These are phyloP conservation scores for Aureobasidium zeae DNA, from an alignment of 2,329 filamentous ascomycete species.

Conservation along the genomic window DNA sequence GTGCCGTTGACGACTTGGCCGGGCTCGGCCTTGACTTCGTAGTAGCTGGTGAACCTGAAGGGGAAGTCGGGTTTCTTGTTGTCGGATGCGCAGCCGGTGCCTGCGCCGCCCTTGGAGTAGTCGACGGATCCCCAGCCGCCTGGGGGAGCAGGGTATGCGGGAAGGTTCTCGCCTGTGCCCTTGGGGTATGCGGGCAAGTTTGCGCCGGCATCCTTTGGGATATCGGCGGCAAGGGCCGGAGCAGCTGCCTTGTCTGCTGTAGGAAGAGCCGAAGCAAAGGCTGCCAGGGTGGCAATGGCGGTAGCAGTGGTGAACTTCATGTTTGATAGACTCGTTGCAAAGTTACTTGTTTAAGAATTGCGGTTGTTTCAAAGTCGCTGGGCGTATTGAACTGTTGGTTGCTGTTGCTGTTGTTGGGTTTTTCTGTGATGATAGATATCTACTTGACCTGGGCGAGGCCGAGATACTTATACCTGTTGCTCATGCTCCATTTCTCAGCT, in stretches of 20 bases:
- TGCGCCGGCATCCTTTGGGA: slow-evolving; percentile 12
- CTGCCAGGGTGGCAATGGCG: slow-evolving; percentile 14
- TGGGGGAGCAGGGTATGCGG: slow-evolving; percentile 6
- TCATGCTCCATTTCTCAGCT: too few species aligned
- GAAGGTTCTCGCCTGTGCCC: slow-evolving; percentile 14
- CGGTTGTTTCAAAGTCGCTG: not conserved
- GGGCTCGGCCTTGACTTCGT: slow-evolving; percentile 40
- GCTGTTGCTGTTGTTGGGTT: not conserved
- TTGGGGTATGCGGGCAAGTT: slow-evolving; percentile 10
- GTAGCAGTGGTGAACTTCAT: slow-evolving; percentile 17
- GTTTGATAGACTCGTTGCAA: not conserved
- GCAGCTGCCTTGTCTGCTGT: not conserved
- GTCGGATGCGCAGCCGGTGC: not conserved
- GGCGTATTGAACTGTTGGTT: slow-evolving; percentile 1
- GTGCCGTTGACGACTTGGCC: slow-evolving; percentile 37
- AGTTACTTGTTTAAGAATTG: not conserved
- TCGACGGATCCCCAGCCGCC: slow-evolving; percentile 13
- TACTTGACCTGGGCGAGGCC: not conserved
- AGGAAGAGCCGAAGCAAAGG: slow-evolving; percentile 10
- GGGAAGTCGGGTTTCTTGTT: slow-evolving; percentile 8
- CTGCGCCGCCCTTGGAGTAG: slow-evolving; percentile 4
- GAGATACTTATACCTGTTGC: slow-evolving; percentile 1
- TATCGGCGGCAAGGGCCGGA: slow-evolving; percentile 6
- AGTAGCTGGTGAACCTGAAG: slow-evolving; percentile 41
- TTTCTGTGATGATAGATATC: too few species aligned